phyloP scores from a whole-genome alignment of 305 asterid species.

The Fraxinus velutina region DNA sequence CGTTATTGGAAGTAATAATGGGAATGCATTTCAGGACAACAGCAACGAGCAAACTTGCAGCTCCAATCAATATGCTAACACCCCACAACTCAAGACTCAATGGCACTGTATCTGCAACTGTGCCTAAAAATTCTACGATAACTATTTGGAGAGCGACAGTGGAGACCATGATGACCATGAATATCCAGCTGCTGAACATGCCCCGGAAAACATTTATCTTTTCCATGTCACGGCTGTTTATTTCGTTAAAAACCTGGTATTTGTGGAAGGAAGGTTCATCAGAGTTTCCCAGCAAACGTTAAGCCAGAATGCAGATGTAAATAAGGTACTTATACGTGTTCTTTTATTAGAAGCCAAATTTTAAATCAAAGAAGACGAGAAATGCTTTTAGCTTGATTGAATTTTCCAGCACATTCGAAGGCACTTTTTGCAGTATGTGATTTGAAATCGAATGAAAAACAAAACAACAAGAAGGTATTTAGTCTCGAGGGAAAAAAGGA shows the following conservation, averaged over 20 bases:
- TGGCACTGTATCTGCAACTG: constrained; percentile 60
- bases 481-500: background rate
- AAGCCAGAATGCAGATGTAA: background rate
- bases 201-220: constrained; percentile 58
- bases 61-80: constrained; percentile 48
- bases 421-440: background rate
- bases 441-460: background rate
- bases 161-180: constrained; percentile 42
- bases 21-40: constrained; percentile 60
- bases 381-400: background rate
- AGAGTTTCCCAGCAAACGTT: background rate
- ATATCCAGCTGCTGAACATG: constrained; percentile 58
- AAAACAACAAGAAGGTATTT: background rate
- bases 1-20: constrained; percentile 18
- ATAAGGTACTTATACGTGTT: background rate
- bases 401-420: background rate
- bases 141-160: constrained; percentile 61
- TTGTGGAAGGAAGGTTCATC: background rate
- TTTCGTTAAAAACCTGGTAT: constrained; percentile 64
- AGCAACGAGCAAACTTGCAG: constrained; percentile 44
- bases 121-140: constrained; percentile 57
- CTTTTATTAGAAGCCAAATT: background rate
- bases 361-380: background rate
- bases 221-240: constrained; percentile 86
- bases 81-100: constrained; percentile 49